Conservation (phyloP, 148 eudicot genomes). For the Silene latifolia region DNA sequence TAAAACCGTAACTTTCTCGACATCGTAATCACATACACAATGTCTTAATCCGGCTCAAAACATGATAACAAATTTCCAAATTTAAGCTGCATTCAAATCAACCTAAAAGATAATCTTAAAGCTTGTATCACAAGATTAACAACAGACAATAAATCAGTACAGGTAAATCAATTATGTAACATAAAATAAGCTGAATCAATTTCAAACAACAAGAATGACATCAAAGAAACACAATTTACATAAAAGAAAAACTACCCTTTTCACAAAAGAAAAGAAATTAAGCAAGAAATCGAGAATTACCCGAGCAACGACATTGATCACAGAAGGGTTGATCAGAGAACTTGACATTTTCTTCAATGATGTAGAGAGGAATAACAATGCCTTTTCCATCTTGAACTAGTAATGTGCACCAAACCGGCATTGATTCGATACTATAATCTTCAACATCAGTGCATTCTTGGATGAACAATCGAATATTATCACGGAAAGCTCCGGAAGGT, state of each 20-base stretch:
- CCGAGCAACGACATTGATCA: constrained; percentile 78
- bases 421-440: constrained; percentile 29
- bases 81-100: no score
- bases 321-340: constrained; percentile 47
- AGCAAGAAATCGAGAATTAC: constrained; percentile 24
- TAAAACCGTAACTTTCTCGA: no score
- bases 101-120: no score
- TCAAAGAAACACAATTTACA: not conserved
- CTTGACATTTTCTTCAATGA: constrained; percentile 45
- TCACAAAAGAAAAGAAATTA: not conserved
- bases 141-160: no score
- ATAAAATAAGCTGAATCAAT: not conserved
- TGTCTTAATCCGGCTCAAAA: no score
- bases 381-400: constrained; percentile 36
- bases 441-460: constrained; percentile 40
- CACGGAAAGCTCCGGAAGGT: constrained; percentile 45
- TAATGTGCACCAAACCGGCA: constrained; percentile 57
- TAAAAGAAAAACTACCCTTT: constrained; percentile 11
- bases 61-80: no score
- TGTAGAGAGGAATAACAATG: constrained; percentile 48
- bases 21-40: no score
- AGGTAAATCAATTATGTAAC: not conserved
- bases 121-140: no score
- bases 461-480: constrained; percentile 48
- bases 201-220: not conserved